phyloP scores from a whole-genome alignment of 2,329 filamentous ascomycete species.

The Lasiodiplodia hormozganensis region DNA sequence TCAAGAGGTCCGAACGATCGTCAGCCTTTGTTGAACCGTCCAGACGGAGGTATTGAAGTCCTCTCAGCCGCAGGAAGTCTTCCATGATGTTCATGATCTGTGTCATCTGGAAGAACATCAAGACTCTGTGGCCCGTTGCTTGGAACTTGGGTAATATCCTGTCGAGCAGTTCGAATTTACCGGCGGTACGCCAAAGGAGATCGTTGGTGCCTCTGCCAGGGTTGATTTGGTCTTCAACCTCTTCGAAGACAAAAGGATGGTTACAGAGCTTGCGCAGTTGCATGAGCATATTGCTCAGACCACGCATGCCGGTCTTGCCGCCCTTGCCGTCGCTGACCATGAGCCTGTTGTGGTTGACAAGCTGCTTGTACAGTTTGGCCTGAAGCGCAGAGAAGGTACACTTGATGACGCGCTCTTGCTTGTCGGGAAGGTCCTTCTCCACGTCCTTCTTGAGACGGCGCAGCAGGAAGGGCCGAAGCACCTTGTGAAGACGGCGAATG shows the following conservation, averaged over 20 bases:
- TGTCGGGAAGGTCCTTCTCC: slow-evolving; percentile 97
- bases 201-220: slow-evolving; percentile 88
- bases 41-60: slow-evolving; percentile 85
- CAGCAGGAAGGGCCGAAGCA: slow-evolving; percentile 93
- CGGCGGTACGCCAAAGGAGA: slow-evolving; percentile 90
- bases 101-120: slow-evolving; percentile 99
- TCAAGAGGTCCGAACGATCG: slow-evolving; percentile 89
- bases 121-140: slow-evolving; percentile 86
- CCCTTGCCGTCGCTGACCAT: slow-evolving; percentile 94
- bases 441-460: slow-evolving; percentile 99
- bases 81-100: slow-evolving; percentile 99
- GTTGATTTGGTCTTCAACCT: slow-evolving; percentile 98
- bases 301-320: slow-evolving; percentile 90
- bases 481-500: slow-evolving; percentile 97
- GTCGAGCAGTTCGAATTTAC: slow-evolving; percentile 96
- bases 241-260: slow-evolving; percentile 97
- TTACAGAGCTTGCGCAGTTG: slow-evolving; percentile 98
- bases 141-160: slow-evolving; percentile 92
- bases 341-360: slow-evolving; percentile 94
- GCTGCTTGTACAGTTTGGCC: slow-evolving; percentile 93
- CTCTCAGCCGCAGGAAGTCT: slow-evolving; percentile 87
- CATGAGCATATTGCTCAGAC: slow-evolving; percentile 99
- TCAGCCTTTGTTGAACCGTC: slow-evolving; percentile 98
- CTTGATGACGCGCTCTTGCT: slow-evolving; percentile 99
- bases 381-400: slow-evolving; percentile 97